These are phyloP conservation scores for Cordia subcordata DNA, from an alignment of 257 asterid species.

Conservation along the genomic window DNA sequence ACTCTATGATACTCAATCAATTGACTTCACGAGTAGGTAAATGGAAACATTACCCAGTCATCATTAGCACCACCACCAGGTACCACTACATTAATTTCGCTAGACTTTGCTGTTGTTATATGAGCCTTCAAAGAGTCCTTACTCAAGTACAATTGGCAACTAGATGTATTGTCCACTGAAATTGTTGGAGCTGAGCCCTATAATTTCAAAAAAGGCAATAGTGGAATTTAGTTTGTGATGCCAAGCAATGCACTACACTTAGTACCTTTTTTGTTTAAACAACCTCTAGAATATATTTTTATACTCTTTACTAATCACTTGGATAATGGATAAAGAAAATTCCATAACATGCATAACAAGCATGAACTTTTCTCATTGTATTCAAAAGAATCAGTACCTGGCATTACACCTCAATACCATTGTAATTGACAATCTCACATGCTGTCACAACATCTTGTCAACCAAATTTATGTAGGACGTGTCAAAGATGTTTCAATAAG, in stretches of 20 bases:
- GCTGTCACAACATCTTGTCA: slow-evolving; percentile 97
- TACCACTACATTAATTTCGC: slow-evolving; percentile 82
- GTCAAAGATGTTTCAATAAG: no score
- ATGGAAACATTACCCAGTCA: slow-evolving; percentile 75
- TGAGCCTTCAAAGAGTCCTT: slow-evolving; percentile 83
- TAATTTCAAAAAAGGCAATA: slow-evolving; percentile 9
- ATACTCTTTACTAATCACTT: neutral
- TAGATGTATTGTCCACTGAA: slow-evolving; percentile 87
- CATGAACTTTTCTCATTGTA: neutral
- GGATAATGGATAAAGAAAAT: neutral
- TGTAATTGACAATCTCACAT: slow-evolving; percentile 93
- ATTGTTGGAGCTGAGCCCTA: slow-evolving; percentile 96
- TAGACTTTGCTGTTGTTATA: slow-evolving; percentile 88
- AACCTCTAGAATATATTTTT: neutral
- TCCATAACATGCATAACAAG: neutral
- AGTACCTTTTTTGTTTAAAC: neutral
- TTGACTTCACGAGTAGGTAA: neutral
- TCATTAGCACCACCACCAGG: slow-evolving; percentile 77
- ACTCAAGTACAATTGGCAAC: slow-evolving; percentile 88
- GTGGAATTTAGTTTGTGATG: slow-evolving; percentile 1
- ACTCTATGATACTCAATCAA: neutral
- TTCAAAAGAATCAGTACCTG: slow-evolving; percentile 45
- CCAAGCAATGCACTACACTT: neutral
- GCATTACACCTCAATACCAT: slow-evolving; percentile 83
- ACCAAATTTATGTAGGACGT: slow-evolving; percentile 17